Evolutionary conservation across 192 early-diverging fungal genomes (phyloP), one percentile per base, ranked within the genome.

Genomic region (Chytriomyces sp.): DNA sequence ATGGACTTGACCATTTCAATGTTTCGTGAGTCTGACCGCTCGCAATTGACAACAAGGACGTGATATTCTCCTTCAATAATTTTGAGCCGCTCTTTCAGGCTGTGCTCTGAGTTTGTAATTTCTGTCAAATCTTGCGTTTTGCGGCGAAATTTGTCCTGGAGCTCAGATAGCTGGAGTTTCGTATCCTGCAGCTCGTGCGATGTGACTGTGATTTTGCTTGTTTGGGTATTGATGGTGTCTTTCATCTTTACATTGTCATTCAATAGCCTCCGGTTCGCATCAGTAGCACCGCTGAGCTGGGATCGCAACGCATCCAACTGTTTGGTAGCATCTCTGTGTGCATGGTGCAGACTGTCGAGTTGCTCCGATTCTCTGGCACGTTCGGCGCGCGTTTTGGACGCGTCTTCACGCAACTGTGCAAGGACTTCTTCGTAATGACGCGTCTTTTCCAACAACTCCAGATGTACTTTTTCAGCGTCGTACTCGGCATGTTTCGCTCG

Each of bases 181-280:
- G 40, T 26, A 30, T 70, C 44, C 32, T 78, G 75, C 37, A 66
- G 22, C 2, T 78, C 77, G 26, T 72, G 64, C 10, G 67, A 8
- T 10, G 54, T 22, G 8, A 30, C 5, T 8, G 54, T 36, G 22
- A 68, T 6, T 40, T 64, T 39, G 19, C 37, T 77, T 12, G 58
- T 28, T 31, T 80, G 77, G 8, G 28, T 75, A 22, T 26, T 10
- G 37, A 60, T 22, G n/a, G 40, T 30, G 38, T 78, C 73, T 54
- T 80, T 80, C 14, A 78, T 28, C 64, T 73, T 63, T 4, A 39
- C 57, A 52, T 68, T 62, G 12, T 77, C 79, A 19, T 30, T 37
- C 17, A 32, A 36, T 5, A 79, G 52, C 39, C 54, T 31, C 33
- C 67, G 58, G 38, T 78, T 63, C 4, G 64, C 37, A 31, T 79